phyloP scores from a whole-genome alignment of 1,284 basidiomycete species.

The Apiotrichum sp. region DNA sequence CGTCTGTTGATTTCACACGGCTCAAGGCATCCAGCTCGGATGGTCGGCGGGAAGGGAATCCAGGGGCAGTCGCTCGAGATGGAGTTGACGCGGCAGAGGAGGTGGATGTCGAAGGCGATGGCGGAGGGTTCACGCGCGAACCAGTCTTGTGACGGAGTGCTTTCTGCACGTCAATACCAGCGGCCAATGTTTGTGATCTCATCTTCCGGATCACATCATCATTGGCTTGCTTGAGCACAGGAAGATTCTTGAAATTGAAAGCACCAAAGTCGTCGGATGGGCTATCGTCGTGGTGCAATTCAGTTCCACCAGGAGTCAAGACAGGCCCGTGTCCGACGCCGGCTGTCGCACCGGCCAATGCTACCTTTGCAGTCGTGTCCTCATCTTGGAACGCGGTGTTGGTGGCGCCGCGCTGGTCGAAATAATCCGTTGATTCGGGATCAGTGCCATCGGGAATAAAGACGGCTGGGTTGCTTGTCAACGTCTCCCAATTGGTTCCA shows the following conservation, averaged over 20 bases:
- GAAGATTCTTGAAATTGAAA: slow-evolving; percentile 97
- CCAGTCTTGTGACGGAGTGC: neutral
- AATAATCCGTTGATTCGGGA: slow-evolving; percentile 98
- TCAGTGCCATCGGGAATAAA: slow-evolving; percentile 95
- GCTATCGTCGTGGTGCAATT: slow-evolving; percentile 17
- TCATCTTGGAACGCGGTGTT: slow-evolving; percentile 37
- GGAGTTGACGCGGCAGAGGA: slow-evolving; percentile 89
- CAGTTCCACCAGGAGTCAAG: neutral
- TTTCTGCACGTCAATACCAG: neutral
- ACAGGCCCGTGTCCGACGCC: neutral
- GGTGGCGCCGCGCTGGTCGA: slow-evolving; percentile 75
- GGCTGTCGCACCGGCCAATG: neutral
- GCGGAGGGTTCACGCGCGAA: slow-evolving; percentile 19
- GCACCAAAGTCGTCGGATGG: slow-evolving; percentile 82
- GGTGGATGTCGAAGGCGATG: slow-evolving; percentile 82
- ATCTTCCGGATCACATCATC: slow-evolving; percentile 97
- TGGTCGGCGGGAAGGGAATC: slow-evolving; percentile 64
- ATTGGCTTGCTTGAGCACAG: slow-evolving; percentile 94
- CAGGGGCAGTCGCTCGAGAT: slow-evolving; percentile 52
- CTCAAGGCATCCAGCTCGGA: slow-evolving; percentile 79
- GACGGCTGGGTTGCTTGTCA: slow-evolving; percentile 79
- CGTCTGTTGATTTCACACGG: slow-evolving; percentile 71
- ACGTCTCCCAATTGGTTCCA: slow-evolving; percentile 86
- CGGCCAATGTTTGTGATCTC: slow-evolving; percentile 46
- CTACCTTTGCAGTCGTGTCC: slow-evolving; percentile 58